Evolutionary conservation across 441 rosid genomes (phyloP).

Genomic region (Populus tomentosa): DNA sequence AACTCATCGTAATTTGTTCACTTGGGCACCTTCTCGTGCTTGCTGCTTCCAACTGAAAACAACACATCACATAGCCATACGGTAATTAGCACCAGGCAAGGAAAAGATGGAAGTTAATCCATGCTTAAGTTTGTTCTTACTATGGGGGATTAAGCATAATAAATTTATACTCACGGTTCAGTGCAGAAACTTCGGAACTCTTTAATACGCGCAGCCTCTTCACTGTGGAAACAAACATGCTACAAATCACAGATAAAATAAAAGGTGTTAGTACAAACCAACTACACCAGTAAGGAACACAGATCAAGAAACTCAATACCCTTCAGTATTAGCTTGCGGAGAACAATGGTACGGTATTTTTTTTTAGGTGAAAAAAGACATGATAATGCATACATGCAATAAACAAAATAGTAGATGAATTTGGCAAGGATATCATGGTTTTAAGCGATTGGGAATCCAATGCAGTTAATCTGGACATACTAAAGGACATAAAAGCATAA

Average conservation of each 20-base stretch:
- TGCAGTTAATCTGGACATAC: constrained; percentile 7
- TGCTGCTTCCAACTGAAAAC: too few species aligned
- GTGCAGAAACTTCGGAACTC: constrained; percentile 58
- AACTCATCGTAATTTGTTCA: too few species aligned
- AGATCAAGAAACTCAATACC: background rate
- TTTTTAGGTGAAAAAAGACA: too few species aligned
- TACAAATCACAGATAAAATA: constrained; percentile 16
- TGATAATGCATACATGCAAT: background rate
- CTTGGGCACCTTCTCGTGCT: too few species aligned
- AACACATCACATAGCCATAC: too few species aligned
- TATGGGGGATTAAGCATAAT: background rate
- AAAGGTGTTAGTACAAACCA: too few species aligned
- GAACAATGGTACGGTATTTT: too few species aligned
- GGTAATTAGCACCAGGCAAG: background rate
- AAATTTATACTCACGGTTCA: constrained; percentile 41
- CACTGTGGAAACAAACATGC: constrained; percentile 77
- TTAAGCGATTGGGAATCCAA: constrained; percentile 21
- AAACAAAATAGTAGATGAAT: background rate
- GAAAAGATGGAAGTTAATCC: too few species aligned
- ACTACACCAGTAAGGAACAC: background rate
- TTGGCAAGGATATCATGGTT: background rate
- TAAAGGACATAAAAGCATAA: constrained; percentile 20
- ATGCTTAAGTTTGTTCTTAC: too few species aligned
- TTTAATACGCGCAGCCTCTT: constrained; percentile 76
- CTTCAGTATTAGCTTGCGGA: too few species aligned